Percentiles rank a stretch among this genome's conserved stretches.
These are phyloP conservation scores for Pseudozyma tsukubaensis DNA, from an alignment of 1,284 basidiomycete species.

Conservation along the genomic window DNA sequence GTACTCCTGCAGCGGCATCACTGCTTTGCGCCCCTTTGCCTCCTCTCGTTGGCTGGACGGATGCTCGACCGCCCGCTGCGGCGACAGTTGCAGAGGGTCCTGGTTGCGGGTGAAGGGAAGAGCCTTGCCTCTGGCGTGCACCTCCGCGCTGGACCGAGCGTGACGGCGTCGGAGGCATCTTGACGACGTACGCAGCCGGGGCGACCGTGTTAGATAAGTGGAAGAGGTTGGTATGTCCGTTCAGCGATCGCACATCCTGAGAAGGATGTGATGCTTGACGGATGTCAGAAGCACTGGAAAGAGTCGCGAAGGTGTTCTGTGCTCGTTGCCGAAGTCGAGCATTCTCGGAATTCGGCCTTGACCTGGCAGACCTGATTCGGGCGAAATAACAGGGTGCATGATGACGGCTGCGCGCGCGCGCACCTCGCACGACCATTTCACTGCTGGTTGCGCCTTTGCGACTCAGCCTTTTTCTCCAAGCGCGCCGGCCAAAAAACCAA, in stretches of 20 bases:
- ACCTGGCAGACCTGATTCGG: constrained; percentile 5
- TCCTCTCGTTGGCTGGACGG: constrained; percentile 18
- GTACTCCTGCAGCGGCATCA: constrained; percentile 20
- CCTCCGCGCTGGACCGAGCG: constrained; percentile 32
- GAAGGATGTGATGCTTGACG: neutral
- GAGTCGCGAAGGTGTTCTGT: constrained; percentile 7
- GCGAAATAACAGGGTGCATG: constrained; percentile 17
- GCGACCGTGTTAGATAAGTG: constrained; percentile 1
- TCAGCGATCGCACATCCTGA: constrained; percentile 6
- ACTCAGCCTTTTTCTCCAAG: constrained; percentile 12
- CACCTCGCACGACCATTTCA: constrained; percentile 26
- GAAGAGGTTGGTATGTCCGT: neutral
- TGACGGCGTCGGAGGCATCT: constrained; percentile 37
- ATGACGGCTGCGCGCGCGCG: constrained; percentile 20
- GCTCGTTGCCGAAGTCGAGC: neutral
- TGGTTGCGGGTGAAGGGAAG: constrained; percentile 33
- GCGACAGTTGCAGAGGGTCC: constrained; percentile 9
- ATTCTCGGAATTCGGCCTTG: constrained; percentile 28
- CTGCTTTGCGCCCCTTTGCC: constrained; percentile 16
- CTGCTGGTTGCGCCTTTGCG: neutral
- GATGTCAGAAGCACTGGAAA: constrained; percentile 1
- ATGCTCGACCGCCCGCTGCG: constrained; percentile 4
- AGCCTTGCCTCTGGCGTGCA: constrained; percentile 38
- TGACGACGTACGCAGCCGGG: constrained; percentile 5
- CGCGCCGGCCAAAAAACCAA: neutral